Evolutionary conservation across 1,284 basidiomycete species (phyloP), one percentile per base, ranked within the genome.

Genomic region (Austroboletus niveus): DNA sequence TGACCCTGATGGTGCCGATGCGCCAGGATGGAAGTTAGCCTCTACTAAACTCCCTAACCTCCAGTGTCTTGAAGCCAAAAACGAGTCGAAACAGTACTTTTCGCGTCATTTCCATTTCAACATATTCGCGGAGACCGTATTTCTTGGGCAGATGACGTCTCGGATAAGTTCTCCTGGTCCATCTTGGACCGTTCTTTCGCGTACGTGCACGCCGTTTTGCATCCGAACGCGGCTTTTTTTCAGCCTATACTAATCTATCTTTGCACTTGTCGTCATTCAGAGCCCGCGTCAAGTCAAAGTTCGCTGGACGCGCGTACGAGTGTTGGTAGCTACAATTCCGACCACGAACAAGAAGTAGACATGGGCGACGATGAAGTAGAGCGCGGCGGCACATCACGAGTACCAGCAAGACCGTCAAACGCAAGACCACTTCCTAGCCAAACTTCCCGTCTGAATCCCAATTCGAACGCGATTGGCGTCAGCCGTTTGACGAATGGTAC

Each of bases 181-280:
- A 17, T 46, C 63, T 31, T 68, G 63, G 64, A 35, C 64, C 6
- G 45, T 63, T 40, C 62, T 66, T 43, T 17, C 49, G 14, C 54
- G 64, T 66, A 57, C 43, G 64, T 63, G 32, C 38, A 45, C 29
- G 11, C 34, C 12, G 12, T 35, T 15, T 35, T 35, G 11, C 7
- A 29, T 29, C 29, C 42, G 31, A 41, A 22, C 41, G 20, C 24
- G 15, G 14, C 7, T 15, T n/a, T 6, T 17, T n/a, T 14, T 32
- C 22, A 9, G 15, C n/a, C 4, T 15, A 14, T 20, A 24, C 15
- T n/a, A 14, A 35, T 35, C 34, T 9, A 29, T 29, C 29, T 29
- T 29, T 29, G 29, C 7, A 9, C 29, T 29, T 29, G 4, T n/a
- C 34, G 5, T 42, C 22, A 20, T 36, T 46, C 24, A 65, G 66